Conservation (phyloP, 345 rosid species). For the Crucihimalaya himalaica region DNA sequence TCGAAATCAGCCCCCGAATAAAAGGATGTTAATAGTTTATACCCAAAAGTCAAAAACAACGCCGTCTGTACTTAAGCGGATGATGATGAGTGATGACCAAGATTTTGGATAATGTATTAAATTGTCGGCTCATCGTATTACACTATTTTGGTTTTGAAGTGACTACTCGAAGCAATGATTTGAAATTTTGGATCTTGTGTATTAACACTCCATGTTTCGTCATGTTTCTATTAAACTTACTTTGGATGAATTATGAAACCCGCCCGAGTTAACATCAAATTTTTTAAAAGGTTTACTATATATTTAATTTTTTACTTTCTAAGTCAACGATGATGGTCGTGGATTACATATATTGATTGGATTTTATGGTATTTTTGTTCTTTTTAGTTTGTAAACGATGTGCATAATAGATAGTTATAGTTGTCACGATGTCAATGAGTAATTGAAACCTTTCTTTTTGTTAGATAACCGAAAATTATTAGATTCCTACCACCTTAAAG, state of each 20-base stretch:
- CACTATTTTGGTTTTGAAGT: neutral
- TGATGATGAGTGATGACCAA: neutral
- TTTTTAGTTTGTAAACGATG: neutral
- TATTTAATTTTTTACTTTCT: neutral
- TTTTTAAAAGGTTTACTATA: neutral
- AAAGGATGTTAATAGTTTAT: neutral
- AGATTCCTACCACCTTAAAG: neutral
- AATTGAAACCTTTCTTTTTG: neutral
- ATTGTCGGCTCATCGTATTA: neutral
- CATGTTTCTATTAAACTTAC: neutral
- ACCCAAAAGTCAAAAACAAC: neutral
- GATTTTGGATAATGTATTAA: neutral
- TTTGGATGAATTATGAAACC: neutral
- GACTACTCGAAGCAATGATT: neutral
- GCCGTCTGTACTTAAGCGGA: neutral
- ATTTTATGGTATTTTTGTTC: neutral
- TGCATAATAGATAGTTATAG: neutral
- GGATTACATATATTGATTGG: neutral
- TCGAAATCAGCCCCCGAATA: neutral
- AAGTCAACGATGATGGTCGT: conserved; percentile 14
- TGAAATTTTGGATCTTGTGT: neutral
- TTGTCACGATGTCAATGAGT: conserved; percentile 27
- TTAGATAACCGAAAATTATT: neutral
- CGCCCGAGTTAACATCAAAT: neutral
- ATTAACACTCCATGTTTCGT: neutral